phyloP scores from a whole-genome alignment of 208 protist species.

The Acanthamoeba castellanii region DNA sequence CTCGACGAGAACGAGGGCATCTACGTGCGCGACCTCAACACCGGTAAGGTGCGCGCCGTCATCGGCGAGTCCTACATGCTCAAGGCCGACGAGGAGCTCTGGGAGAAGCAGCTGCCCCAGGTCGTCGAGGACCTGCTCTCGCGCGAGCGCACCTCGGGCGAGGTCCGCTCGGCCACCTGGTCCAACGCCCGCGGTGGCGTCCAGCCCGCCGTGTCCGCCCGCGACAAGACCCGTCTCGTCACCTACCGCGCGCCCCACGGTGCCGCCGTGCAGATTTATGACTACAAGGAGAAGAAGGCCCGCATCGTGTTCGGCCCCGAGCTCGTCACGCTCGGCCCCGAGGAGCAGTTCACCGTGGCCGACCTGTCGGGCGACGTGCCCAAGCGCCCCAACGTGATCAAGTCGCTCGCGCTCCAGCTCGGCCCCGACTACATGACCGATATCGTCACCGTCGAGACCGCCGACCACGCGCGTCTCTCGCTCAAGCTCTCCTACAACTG shows the following conservation, averaged over 20 bases:
- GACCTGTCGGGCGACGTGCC: constrained; percentile 94
- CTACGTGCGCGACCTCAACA: constrained; percentile 95
- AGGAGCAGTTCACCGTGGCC: constrained; percentile 97
- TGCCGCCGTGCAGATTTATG: constrained; percentile 96
- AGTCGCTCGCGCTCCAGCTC: constrained; percentile 94
- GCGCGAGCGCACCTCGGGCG: constrained; percentile 4
- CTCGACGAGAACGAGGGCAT: constrained; percentile 98
- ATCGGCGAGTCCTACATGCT: constrained; percentile 95
- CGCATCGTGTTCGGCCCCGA: constrained; percentile 95
- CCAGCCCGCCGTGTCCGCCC: not conserved
- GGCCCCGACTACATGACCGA: constrained; percentile 96
- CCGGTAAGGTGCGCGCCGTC: constrained; percentile 93
- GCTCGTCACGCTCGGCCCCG: constrained; percentile 95
- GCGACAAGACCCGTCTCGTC: constrained; percentile 92
- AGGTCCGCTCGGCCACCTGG: no score
- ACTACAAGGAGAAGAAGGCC: constrained; percentile 93
- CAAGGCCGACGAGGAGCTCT: constrained; percentile 95
- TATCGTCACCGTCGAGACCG: constrained; percentile 96
- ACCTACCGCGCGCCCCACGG: constrained; percentile 95
- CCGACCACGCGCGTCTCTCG: constrained; percentile 95
- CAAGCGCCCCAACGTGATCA: constrained; percentile 93
- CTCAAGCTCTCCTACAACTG: constrained; percentile 98
- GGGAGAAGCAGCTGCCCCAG: constrained; percentile 94
- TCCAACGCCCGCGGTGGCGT: no score
- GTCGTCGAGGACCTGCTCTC: constrained; percentile 93